phyloP scores from a whole-genome alignment of 2,329 filamentous ascomycete species.

The Akanthomyces muscarius region DNA sequence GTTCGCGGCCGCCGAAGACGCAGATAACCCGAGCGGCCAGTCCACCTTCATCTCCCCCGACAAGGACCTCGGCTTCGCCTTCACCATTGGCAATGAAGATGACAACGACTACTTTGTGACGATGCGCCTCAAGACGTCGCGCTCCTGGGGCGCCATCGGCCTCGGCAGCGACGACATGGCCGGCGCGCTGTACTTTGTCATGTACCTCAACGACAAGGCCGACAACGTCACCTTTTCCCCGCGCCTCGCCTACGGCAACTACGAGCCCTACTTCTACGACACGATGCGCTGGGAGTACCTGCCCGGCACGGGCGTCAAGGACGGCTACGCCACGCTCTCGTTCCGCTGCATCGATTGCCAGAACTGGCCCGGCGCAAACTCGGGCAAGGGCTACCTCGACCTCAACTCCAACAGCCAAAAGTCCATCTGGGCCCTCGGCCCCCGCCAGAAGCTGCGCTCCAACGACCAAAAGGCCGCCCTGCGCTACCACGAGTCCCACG shows the following conservation, averaged over 20 bases:
- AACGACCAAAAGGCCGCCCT: conserved; percentile 42
- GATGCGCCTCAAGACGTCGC: conserved; percentile 42
- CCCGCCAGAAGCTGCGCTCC: conserved; percentile 39
- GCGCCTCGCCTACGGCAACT: conserved; percentile 46
- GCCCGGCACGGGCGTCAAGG: conserved; percentile 43
- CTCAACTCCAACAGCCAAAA: conserved; percentile 42
- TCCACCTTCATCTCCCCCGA: conserved; percentile 43
- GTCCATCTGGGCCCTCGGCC: conserved; percentile 56
- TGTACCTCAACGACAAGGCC: conserved; percentile 46
- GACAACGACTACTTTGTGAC: conserved; percentile 51
- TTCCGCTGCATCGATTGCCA: conserved; percentile 50
- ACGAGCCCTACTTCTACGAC: conserved; percentile 47
- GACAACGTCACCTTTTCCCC: conserved; percentile 54
- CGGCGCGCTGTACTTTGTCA: conserved; percentile 50
- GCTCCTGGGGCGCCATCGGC: conserved; percentile 53
- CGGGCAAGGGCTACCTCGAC: conserved; percentile 43
- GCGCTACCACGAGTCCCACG: conserved; percentile 50
- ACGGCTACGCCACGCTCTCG: conserved; percentile 45
- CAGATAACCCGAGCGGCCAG: conserved; percentile 30
- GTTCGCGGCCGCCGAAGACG: conserved; percentile 25
- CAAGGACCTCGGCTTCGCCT: conserved; percentile 44
- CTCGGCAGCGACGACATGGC: conserved; percentile 50
- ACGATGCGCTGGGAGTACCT: conserved; percentile 43
- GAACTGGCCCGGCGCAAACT: conserved; percentile 38
- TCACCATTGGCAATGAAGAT: conserved; percentile 45